Percentiles rank a stretch among this genome's conserved stretches.
phyloP scores from a whole-genome alignment of 2,329 filamentous ascomycete species.

The Monilinia aucupariae region DNA sequence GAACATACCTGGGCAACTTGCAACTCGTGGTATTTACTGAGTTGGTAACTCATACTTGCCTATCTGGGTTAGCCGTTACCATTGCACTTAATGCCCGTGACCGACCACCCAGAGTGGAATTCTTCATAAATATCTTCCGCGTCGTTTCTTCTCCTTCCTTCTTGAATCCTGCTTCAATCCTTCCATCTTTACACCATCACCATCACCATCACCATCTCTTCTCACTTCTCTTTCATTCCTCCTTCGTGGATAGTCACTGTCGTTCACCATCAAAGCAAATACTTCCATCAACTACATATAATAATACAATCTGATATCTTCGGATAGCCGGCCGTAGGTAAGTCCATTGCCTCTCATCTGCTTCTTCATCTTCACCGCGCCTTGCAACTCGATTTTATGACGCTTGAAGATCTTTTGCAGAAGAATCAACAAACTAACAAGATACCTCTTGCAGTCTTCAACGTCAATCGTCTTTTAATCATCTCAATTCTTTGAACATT shows the following conservation, averaged over 20 bases:
- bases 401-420: neutral
- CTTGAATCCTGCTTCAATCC: too few relatives aligned
- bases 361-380: too few relatives aligned
- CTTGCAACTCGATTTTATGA: neutral
- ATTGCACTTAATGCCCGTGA: too few relatives aligned
- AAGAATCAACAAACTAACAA: neutral
- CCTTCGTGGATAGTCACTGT: neutral
- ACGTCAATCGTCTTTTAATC: neutral
- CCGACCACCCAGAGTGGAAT: too few relatives aligned
- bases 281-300: neutral
- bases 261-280: neutral
- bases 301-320: neutral
- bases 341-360: neutral
- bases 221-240: neutral
- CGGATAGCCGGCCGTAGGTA: neutral
- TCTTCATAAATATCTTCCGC: too few relatives aligned
- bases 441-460: neutral
- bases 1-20: too few relatives aligned
- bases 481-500: constrained; percentile 11
- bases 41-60: too few relatives aligned
- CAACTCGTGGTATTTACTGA: too few relatives aligned
- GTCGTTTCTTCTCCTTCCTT: too few relatives aligned
- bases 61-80: too few relatives aligned
- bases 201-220: too few relatives aligned
- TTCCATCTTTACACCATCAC: too few relatives aligned